phyloP scores from a whole-genome alignment of 139 green algal species.

The Yamagishiella unicocca region DNA sequence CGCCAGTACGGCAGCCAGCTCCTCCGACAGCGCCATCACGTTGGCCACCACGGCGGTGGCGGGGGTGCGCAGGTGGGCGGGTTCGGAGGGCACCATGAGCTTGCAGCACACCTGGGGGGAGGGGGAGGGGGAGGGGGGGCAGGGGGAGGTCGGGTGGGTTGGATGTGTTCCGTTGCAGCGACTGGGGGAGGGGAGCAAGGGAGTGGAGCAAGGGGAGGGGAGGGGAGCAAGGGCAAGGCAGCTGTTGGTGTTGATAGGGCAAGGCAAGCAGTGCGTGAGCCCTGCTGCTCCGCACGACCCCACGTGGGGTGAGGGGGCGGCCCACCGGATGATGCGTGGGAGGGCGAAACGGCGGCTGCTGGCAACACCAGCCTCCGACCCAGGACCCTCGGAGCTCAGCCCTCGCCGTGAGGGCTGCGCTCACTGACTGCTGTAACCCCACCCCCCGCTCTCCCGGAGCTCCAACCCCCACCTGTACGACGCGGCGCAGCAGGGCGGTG shows the following conservation, averaged over 20 bases:
- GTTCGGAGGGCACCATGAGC: slow-evolving; percentile 20
- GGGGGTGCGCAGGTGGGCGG: slow-evolving; percentile 12
- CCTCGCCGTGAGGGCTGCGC: too few species aligned
- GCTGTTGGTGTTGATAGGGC: background rate
- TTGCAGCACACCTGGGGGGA: slow-evolving; percentile 28
- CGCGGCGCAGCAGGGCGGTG: background rate
- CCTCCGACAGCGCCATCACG: background rate
- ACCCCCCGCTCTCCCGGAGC: background rate
- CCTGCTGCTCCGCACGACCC: too few species aligned
- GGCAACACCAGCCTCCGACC: too few species aligned
- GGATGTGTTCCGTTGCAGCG: too few species aligned
- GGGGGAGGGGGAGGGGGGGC: too few species aligned
- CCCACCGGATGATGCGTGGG: too few species aligned
- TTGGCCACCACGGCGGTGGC: slow-evolving; percentile 19
- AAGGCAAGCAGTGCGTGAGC: too few species aligned
- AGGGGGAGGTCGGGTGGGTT: too few species aligned
- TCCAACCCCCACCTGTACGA: slow-evolving; percentile 35
- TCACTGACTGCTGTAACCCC: too few species aligned
- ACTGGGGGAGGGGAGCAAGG: background rate
- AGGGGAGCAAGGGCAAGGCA: background rate
- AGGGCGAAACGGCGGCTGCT: too few species aligned
- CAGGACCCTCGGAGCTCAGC: too few species aligned
- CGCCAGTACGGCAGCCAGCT: slow-evolving; percentile 33
- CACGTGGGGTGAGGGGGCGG: too few species aligned
- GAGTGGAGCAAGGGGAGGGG: background rate